Base-by-base conservation (phyloP, 2,329 filamentous ascomycete genomes). In the Rhynchosporium agropyri region DNA sequence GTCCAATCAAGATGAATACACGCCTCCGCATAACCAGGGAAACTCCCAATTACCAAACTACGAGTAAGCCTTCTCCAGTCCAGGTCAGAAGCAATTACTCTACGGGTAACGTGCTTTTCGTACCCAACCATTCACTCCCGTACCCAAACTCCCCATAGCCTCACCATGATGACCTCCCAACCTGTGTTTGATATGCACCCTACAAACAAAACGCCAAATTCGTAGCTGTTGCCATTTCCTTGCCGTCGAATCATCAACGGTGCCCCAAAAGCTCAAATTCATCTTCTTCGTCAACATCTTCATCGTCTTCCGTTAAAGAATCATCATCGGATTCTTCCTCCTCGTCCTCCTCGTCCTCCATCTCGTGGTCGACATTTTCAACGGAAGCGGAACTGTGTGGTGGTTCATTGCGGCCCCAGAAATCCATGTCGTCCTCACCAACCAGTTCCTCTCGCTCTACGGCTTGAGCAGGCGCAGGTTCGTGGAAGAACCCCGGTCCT, bases 191-290 rank as follows among this genome's bases (percentile, higher is more conserved):
- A 40, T 40, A 42, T 42, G 20, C 51, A 40, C 10, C 26, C n/a
- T 20, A 28, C 28, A 5, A 28, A 40, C 36, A 54, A 54, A 54
- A 54, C 51, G 33, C 51, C 36, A 4, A 15, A 54, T 3, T 33
- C 51, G 36, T 40, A 6, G 33, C 20, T 8, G 45, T 57, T n/a
- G 20, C 31, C 10, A 31, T 56, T 38, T 29, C 60, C 42, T 46
- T 46, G 12, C 36, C 54, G 36, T 58, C 45, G 61, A 57, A 53
- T 51, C 38, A 63, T 61, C 64, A 83, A 66, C 79, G 76, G 74
- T 84, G 82, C 10, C 82, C 82, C 69, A 83, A 80, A 62, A 84
- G 76, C 63, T 80, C 79, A 68, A 83, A 81, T 38, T 74, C 69
- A 70, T 83, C 80, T 61, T 77, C 75, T 60, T 80, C 78, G 8